phyloP scores from a whole-genome alignment of 2,329 filamentous ascomycete genomes.

The Cadophora sp. region DNA sequence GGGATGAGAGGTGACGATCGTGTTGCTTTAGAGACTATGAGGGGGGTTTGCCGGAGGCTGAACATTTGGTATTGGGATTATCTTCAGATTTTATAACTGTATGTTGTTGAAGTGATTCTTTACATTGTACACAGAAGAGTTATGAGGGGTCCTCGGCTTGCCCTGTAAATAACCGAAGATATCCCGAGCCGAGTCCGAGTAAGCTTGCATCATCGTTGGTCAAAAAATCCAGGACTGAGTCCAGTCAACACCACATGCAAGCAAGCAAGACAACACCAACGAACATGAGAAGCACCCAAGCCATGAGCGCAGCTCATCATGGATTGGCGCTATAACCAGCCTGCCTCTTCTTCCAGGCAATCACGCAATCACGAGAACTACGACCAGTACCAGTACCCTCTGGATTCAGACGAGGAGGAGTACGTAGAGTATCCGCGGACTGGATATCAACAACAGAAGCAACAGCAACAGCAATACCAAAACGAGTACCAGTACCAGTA shows the following conservation, averaged over 20 bases:
- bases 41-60: background rate
- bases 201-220: conserved; percentile 7
- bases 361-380: conserved; percentile 2
- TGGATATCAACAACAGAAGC: background rate
- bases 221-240: background rate
- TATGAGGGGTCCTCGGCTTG: background rate
- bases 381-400: conserved; percentile 20
- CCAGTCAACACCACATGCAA: background rate
- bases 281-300: conserved; percentile 18
- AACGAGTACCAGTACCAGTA: background rate
- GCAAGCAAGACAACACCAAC: conserved; percentile 10
- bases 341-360: conserved; percentile 12
- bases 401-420: conserved; percentile 26
- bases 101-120: background rate
- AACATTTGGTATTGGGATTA: background rate
- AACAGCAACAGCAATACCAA: background rate
- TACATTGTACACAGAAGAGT: background rate
- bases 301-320: conserved; percentile 31
- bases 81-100: background rate
- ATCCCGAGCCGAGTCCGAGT: conserved; percentile 7
- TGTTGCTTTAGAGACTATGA: background rate
- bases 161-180: background rate
- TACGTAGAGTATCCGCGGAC: conserved; percentile 14
- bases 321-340: conserved; percentile 35
- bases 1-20: background rate